phyloP scores from a whole-genome alignment of 306 rosid species.

The Gastrolobium bilobum region DNA sequence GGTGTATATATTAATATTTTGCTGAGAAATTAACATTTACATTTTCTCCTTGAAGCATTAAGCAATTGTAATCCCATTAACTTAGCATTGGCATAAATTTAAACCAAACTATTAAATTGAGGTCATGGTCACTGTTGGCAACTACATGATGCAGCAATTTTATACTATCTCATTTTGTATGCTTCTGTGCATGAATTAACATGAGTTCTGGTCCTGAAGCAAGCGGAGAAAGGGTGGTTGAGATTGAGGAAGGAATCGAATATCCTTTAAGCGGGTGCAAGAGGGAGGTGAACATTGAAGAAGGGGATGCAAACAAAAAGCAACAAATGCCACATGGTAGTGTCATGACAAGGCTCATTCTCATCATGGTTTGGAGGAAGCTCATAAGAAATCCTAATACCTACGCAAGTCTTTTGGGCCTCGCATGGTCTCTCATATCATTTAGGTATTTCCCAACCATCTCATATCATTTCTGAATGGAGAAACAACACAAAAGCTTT shows the following conservation, averaged over 20 bases:
- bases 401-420: constrained; percentile 67
- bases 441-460: constrained; percentile 51
- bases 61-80: background rate
- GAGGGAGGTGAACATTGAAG: constrained; percentile 55
- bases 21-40: background rate
- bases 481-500: background rate
- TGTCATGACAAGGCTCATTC: constrained; percentile 77
- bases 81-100: too few relatives aligned
- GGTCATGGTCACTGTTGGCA: background rate
- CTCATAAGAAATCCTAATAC: constrained; percentile 84
- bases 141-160: too few relatives aligned
- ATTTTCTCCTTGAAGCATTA: background rate
- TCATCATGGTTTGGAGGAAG: constrained; percentile 51
- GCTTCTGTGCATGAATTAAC: constrained; percentile 54
- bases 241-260: constrained; percentile 54
- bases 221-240: constrained; percentile 43
- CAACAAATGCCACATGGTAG: constrained; percentile 77
- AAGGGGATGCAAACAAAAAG: constrained; percentile 53
- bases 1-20: too few relatives aligned
- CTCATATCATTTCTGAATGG: background rate
- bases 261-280: constrained; percentile 46
- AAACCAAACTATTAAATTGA: background rate
- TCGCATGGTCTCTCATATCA: constrained; percentile 78
- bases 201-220: constrained; percentile 59
- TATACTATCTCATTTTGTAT: background rate